A percentile compares a stretch with the other conserved stretches of the same genome.
Conservation (phyloP, 148 eudicot species). For the Vaccinium vitisidaea region DNA sequence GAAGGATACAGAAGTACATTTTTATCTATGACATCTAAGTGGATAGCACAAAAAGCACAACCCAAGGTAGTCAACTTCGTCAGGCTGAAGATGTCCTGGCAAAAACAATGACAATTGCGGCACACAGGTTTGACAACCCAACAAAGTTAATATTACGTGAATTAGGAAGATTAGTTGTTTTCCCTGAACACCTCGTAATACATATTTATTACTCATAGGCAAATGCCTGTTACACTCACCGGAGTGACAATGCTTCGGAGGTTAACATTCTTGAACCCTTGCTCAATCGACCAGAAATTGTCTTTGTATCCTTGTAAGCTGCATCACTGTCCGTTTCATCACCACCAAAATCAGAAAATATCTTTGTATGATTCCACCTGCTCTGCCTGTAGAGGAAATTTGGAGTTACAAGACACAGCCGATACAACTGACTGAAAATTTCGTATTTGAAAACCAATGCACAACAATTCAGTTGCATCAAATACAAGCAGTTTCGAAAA, state of each 20-base stretch:
- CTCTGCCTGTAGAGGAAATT: conserved; percentile 55
- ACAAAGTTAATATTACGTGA: neutral
- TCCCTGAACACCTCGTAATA: neutral
- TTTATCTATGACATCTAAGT: neutral
- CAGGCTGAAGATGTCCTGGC: neutral
- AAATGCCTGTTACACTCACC: conserved; percentile 35
- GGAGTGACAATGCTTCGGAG: conserved; percentile 54
- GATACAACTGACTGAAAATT: neutral
- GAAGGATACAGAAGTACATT: neutral
- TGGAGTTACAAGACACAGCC: neutral
- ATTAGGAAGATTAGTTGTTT: neutral
- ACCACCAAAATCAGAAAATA: conserved; percentile 80
- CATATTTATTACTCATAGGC: neutral
- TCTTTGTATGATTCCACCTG: conserved; percentile 88
- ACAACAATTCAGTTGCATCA: neutral
- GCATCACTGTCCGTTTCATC: conserved; percentile 51
- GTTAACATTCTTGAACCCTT: conserved; percentile 41
- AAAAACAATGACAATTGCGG: neutral
- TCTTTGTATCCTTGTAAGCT: conserved; percentile 50
- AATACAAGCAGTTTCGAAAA: neutral
- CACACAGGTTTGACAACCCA: neutral
- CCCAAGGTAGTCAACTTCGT: neutral
- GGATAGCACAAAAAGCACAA: neutral
- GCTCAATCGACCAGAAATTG: conserved; percentile 50
- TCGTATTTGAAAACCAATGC: neutral